phyloP scores from a whole-genome alignment of 768 basidiomycete genomes.

The Leucogyrophana mollusca region DNA sequence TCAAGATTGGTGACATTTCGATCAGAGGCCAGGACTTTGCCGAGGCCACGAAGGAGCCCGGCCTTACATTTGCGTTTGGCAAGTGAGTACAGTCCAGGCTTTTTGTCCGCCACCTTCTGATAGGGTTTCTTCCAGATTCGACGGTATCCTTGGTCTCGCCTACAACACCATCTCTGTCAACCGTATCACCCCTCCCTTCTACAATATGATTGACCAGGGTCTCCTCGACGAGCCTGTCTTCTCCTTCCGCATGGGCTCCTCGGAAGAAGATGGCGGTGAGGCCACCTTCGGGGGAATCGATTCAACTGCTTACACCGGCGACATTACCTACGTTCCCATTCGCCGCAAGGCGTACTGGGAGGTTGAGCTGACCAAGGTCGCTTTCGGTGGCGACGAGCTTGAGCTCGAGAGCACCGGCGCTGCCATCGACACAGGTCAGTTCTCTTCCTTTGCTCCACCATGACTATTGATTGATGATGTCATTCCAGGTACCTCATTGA shows the following conservation, averaged over 20 bases:
- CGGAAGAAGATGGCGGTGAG: constrained; percentile 88
- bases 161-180: constrained; percentile 97
- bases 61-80: constrained; percentile 95
- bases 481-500: constrained; percentile 80
- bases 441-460: too few species aligned
- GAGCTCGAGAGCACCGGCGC: constrained; percentile 94
- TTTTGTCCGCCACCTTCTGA: neutral
- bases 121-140: constrained; percentile 59
- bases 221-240: constrained; percentile 87
- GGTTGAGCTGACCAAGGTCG: constrained; percentile 85
- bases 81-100: constrained; percentile 52
- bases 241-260: constrained; percentile 88
- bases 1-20: constrained; percentile 80
- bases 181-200: constrained; percentile 90
- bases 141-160: constrained; percentile 91
- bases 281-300: constrained; percentile 93
- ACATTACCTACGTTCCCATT: constrained; percentile 84
- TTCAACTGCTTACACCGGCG: constrained; percentile 68
- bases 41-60: constrained; percentile 94
- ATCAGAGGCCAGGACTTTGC: constrained; percentile 85
- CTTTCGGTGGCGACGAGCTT: constrained; percentile 83
- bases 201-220: constrained; percentile 81
- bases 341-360: constrained; percentile 98
- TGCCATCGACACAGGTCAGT: constrained; percentile 82
- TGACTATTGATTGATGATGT: too few species aligned